phyloP scores from a whole-genome alignment of 371 early-diverging fungal species.

The Mycotypha africana region DNA sequence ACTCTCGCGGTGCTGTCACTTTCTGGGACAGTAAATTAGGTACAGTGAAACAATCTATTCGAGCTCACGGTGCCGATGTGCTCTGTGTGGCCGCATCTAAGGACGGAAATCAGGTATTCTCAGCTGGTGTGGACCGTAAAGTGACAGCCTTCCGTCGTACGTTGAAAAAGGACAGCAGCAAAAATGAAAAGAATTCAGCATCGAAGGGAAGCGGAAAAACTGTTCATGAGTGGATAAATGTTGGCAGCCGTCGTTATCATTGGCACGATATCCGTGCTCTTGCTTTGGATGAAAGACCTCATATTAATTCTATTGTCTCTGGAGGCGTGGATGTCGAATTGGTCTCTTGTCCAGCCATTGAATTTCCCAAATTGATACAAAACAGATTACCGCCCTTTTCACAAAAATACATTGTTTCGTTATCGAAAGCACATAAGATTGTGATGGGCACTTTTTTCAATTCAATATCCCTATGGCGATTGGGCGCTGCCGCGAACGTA shows the following conservation, averaged over 20 bases:
- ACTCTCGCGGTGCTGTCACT: conserved; percentile 83
- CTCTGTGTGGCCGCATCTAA: conserved; percentile 69
- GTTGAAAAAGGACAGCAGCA: conserved; percentile 17
- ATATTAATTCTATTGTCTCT: conserved; percentile 67
- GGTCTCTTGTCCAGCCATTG: conserved; percentile 57
- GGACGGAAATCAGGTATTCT: conserved; percentile 70
- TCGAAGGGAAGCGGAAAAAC: no score
- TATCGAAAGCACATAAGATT: conserved; percentile 56
- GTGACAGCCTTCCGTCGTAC: conserved; percentile 61
- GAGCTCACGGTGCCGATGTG: conserved; percentile 83
- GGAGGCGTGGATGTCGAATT: conserved; percentile 82
- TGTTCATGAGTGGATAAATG: conserved; percentile 61
- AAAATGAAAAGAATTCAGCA: no score
- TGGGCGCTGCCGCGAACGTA: conserved; percentile 51
- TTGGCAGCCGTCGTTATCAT: conserved; percentile 81
- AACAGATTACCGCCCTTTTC: conserved; percentile 76
- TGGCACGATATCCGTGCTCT: conserved; percentile 89
- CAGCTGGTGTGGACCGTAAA: conserved; percentile 90
- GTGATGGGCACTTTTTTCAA: conserved; percentile 57
- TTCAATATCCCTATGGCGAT: conserved; percentile 71
- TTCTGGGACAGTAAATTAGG: conserved; percentile 79
- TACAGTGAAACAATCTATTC: conserved; percentile 64
- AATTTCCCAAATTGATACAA: conserved; percentile 65
- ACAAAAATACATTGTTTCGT: conserved; percentile 63
- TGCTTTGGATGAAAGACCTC: conserved; percentile 59